Base-by-base conservation (phyloP, 768 basidiomycete species). In the Lepiota subincarnata region DNA sequence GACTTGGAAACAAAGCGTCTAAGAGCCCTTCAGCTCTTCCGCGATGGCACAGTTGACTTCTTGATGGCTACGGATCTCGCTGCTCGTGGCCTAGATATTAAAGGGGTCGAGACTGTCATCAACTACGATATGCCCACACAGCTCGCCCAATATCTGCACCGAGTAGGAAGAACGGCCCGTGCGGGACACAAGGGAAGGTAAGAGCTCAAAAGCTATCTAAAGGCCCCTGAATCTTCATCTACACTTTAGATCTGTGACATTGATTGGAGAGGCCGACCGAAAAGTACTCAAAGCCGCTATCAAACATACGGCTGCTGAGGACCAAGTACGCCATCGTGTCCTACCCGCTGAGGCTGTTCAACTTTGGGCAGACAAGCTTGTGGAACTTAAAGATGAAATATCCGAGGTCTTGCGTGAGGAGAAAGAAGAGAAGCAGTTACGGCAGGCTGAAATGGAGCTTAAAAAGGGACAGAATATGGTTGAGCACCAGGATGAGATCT, bases 61-160 rank as follows among this genome's bases (percentile, higher is more conserved):
- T 75, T 99, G 7, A 88, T 99, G 79, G 96, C 95, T 2, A 99
- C 97, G 0, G 97, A 98, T 66, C 74, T 99, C 34, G 97, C 97
- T 28, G 90, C 94, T 51, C 85, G 94, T 56, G 92, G 97, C 69
- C 78, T 99, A 24, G 96, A 98, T 70, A 97, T 99, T 75, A 96
- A 95, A 66, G 95, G 95, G 13, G 86, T 98, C 20, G 92, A 98
- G 65, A 94, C 93, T 2, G 92, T 99, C 57, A 94, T 99, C 67
- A 99, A 99, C 69, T 98, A 95, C 66, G 97, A 99, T 66, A 97
- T 98, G 96, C 97, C 97, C 8, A 80, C 82, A 16, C 89, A 94
- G 63, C 73, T 98, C 31, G 84, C 90, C 6, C 93, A 94, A 62
- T 99, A 99, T 70, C 80, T 98, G 28, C 97, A 99, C 68, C 89